Base-by-base conservation (phyloP, 148 eudicot genomes). In the Dysphania ambrosioides region DNA sequence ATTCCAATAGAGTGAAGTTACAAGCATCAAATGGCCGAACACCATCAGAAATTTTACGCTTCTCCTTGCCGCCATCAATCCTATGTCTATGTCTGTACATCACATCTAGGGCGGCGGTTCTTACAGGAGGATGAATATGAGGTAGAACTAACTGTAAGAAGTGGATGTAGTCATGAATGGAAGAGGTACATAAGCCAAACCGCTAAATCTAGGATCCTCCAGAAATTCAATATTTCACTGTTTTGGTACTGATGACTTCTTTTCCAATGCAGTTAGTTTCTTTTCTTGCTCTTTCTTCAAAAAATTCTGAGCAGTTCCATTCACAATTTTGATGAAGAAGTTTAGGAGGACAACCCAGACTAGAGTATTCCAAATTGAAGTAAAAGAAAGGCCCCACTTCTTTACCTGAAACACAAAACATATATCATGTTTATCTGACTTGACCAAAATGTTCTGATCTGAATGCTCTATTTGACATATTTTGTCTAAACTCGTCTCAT, bases 341-440 rank as follows among this genome's bases (percentile, higher is more conserved):
- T 87, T 84, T 78, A 92, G 18, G 38, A 92, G 85, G 83, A 92
- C 86, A 61, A 90, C 73, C 95, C 91, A 90, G n/a, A 92, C 90
- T 13, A 88, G 85, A 0, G 87, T 83, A 57, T 92, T 92, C 97
- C 95, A 92, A 58, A 90, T 79, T 68, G 90, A 75, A 58, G 86
- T 85, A 30, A 87, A 80, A 19, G 97, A 92, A 34, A 92, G 83
- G 23, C 90, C 86, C 95, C 95, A 88, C 55, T 85, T 79, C 32
- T 77, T 78, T 66, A 68, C 88, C 97, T 92, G 85, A 66, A 36
- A 68, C 49, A 67, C n/a, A 51, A 5, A 34, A 26, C 5, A n/a
- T 67, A 57, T 53, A 9, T 3, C 23, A 44, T 47, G 53, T 21
- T 47, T 47, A 13, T 13, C 53, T 47, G 19, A 47, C 5, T 6